These are phyloP conservation scores for Galerina marginata DNA, from an alignment of 768 basidiomycete genomes.

Conservation along the genomic window DNA sequence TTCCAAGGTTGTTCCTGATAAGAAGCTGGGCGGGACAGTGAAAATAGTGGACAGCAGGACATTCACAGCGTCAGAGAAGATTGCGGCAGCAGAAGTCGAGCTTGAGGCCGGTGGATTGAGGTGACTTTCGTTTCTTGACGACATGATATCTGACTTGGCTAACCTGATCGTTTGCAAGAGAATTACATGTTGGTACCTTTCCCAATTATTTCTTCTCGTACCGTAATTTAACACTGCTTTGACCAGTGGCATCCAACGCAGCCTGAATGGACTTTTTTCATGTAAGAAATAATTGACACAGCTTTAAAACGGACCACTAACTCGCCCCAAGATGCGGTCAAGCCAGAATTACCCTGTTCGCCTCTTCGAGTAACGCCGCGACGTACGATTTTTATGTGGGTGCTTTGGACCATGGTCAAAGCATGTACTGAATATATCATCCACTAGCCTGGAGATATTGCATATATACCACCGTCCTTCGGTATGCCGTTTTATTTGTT, in stretches of 20 bases:
- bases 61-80: conserved; percentile 57
- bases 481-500: conserved; percentile 24
- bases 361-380: conserved; percentile 56
- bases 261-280: conserved; percentile 68
- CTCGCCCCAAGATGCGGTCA: conserved; percentile 49
- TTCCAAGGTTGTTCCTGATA: conserved; percentile 49
- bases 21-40: conserved; percentile 58
- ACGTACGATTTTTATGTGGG: conserved; percentile 64
- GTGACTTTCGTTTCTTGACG: conserved; percentile 32
- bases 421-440: background rate
- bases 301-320: conserved; percentile 1
- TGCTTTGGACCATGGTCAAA: background rate
- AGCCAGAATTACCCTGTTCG: conserved; percentile 66
- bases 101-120: conserved; percentile 68
- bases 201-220: background rate
- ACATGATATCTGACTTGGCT: background rate
- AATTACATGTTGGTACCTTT: conserved; percentile 52
- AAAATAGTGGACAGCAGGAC: conserved; percentile 63
- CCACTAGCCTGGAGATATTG: conserved; percentile 42
- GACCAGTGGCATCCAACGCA: conserved; percentile 73
- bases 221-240: background rate
- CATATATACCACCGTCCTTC: conserved; percentile 42
- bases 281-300: conserved; percentile 38
- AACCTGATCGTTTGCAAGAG: conserved; percentile 34
- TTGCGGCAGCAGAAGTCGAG: conserved; percentile 61